Base-by-base conservation (phyloP, 2,329 filamentous ascomycete genomes). In the Xenoacremonium recifei region DNA sequence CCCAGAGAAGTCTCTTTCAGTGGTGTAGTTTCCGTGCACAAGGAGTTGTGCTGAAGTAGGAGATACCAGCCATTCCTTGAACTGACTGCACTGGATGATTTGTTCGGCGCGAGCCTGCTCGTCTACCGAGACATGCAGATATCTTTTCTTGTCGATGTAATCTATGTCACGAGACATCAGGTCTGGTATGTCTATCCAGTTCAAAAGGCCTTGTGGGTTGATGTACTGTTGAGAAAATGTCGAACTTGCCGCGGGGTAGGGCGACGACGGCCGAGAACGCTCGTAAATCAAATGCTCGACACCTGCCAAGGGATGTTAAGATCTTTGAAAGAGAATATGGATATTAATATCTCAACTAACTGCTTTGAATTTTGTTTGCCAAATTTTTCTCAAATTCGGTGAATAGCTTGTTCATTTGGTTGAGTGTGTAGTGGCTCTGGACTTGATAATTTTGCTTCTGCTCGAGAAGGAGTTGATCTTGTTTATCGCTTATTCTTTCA, bases 11-110 rank as follows among this genome's bases (percentile, higher is more conserved):
- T 20, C 20, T 20, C 17, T 18, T 13, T 30, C 30, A 3, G 9
- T 12, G 9, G 15, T 11, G 4, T 16, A 13, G 17, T 40, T 31
- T 31, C 38, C 34, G 12, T 40, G 38, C 6, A 40, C 19, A 3
- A 40, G 31, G 12, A 40, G 38, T 21, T 40, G 34, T n/a, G 31
- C 38, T 13, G 38, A 40, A 4, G 4, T 11, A 3, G 38, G 17
- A 3, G 38, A 35, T 10, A 23, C 17, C 13, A 40, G 23, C 38
- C 38, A 40, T 2, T 17, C 15, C 13, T 20, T 20, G 16, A 40
- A 40, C 15, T 27, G 17, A 20, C 29, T 4, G 3, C 20, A 15
- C n/a, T 13, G 19, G 16, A 29, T 17, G 16, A 41, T 41, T 19
- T 41, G 39, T n/a, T 41, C 39, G 18, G 18, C 18, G n/a, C 13